Evolutionary conservation across 2,329 filamentous ascomycete genomes (phyloP).

Genomic region (Phialophora tarda): DNA sequence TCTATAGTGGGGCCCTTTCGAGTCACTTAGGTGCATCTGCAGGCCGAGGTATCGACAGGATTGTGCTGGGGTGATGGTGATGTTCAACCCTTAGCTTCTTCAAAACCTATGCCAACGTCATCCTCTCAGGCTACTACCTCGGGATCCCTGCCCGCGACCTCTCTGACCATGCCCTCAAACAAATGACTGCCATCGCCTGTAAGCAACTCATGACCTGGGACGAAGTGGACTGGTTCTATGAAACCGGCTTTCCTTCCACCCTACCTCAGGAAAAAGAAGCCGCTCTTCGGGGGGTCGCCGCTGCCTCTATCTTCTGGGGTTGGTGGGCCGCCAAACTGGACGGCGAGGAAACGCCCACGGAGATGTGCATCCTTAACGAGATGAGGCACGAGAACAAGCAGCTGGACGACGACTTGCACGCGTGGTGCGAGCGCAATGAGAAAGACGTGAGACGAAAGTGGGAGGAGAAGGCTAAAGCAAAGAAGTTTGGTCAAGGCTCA

Average conservation of each 20-base stretch:
- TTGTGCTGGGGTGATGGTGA: too few species aligned
- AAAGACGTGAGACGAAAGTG: conserved; percentile 27
- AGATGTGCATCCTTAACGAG: conserved; percentile 27
- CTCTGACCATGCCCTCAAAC: conserved; percentile 28
- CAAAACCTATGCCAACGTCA: conserved; percentile 29
- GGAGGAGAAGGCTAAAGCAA: conserved; percentile 29
- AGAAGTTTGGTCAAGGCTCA: conserved; percentile 7
- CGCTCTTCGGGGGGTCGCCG: conserved; percentile 28
- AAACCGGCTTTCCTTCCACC: conserved; percentile 9
- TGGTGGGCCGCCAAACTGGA: conserved; percentile 34
- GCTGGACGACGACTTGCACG: conserved; percentile 32
- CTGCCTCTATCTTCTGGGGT: conserved; percentile 31
- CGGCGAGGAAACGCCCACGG: conserved; percentile 29
- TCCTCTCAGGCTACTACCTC: conserved; percentile 29
- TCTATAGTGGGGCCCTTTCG: too few species aligned
- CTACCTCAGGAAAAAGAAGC: conserved; percentile 22
- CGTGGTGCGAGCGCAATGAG: conserved; percentile 33
- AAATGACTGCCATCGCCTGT: conserved; percentile 29
- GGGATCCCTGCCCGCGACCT: conserved; percentile 34
- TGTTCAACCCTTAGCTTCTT: conserved; percentile 24
- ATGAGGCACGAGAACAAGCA: conserved; percentile 28
- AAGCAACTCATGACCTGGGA: conserved; percentile 32
- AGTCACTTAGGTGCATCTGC: too few species aligned
- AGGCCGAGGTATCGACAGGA: too few species aligned
- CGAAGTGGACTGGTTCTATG: conserved; percentile 35